Percentiles rank a stretch among this genome's conserved stretches.
Evolutionary conservation across 495 filamentous ascomycete genomes (phyloP).

Genomic region (Diplogelasinospora grovesii): DNA sequence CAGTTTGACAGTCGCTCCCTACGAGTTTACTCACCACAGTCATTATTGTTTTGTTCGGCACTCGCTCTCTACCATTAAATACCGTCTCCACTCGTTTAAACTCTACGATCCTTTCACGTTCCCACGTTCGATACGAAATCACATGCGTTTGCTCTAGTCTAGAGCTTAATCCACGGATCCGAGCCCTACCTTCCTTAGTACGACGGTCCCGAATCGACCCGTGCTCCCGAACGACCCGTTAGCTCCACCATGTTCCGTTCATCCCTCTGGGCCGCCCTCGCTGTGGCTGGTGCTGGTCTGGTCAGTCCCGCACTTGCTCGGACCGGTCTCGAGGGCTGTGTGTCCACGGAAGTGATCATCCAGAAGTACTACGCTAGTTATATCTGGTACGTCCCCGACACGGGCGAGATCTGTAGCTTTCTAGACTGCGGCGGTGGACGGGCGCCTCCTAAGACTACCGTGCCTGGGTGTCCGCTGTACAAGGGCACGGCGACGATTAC

Average conservation of each 20-base stretch:
- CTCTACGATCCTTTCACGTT: too few species aligned
- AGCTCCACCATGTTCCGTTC: conserved; percentile 14
- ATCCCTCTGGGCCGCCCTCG: conserved; percentile 11
- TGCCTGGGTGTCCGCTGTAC: conserved; percentile 53
- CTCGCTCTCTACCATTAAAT: too few species aligned
- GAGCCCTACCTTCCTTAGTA: too few species aligned
- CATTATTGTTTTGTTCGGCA: too few species aligned
- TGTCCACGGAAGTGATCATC: conserved; percentile 20
- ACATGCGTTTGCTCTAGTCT: too few species aligned
- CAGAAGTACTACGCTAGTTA: conserved; percentile 11
- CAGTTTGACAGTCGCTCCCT: too few species aligned
- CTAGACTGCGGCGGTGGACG: conserved; percentile 58
- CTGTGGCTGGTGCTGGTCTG: neutral
- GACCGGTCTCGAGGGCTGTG: conserved; percentile 43
- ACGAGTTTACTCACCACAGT: too few species aligned
- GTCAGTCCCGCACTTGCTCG: conserved; percentile 28
- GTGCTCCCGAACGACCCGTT: too few species aligned
- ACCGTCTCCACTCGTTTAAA: too few species aligned
- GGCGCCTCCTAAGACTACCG: conserved; percentile 51
- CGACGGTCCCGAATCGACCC: too few species aligned
- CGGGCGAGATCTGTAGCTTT: conserved; percentile 49
- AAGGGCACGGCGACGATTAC: conserved; percentile 48
- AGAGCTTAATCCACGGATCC: too few species aligned
- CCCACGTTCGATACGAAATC: too few species aligned
- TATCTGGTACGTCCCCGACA: conserved; percentile 43